A percentile compares a stretch with the other conserved stretches of the same genome.
Evolutionary conservation across 2,329 filamentous ascomycete genomes (phyloP).

Genomic region (Curvularia verruculosa): DNA sequence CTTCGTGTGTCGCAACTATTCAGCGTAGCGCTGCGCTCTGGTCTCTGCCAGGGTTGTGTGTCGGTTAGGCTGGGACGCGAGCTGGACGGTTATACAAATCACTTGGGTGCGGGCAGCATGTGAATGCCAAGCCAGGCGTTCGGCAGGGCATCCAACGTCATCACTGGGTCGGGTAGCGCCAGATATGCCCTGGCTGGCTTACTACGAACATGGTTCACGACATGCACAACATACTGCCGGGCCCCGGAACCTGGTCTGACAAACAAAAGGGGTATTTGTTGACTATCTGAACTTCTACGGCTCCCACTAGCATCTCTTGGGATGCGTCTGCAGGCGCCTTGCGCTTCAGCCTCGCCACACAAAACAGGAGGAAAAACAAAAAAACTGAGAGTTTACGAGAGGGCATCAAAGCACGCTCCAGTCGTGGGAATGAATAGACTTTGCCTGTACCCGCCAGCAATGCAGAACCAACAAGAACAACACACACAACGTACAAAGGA

Average conservation of each 20-base stretch:
- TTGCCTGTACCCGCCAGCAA: conserved; percentile 37
- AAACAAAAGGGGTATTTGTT: conserved; percentile 20
- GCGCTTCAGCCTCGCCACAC: conserved; percentile 8
- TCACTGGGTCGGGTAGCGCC: conserved; percentile 7
- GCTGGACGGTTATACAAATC: conserved; percentile 26
- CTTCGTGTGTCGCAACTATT: neutral
- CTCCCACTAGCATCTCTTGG: conserved; percentile 4
- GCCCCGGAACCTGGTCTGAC: neutral
- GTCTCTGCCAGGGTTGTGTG: conserved; percentile 15
- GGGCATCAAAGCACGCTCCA: conserved; percentile 31
- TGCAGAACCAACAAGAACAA: conserved; percentile 35
- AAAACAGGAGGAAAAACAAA: conserved; percentile 13
- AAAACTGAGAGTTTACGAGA: conserved; percentile 7
- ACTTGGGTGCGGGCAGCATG: conserved; percentile 24
- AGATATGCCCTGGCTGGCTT: neutral
- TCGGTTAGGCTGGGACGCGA: conserved; percentile 22
- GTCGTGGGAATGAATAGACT: conserved; percentile 16
- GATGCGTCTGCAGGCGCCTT: conserved; percentile 9
- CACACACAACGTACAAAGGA: conserved; percentile 38
- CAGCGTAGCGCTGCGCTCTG: conserved; percentile 9
- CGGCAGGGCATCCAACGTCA: conserved; percentile 10
- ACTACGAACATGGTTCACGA: neutral
- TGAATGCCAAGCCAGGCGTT: conserved; percentile 32
- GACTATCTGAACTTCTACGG: conserved; percentile 13
- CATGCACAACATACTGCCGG: neutral